Evolutionary conservation across 1,284 basidiomycete genomes (phyloP), one percentile per base, ranked within the genome.

Genomic region (Lentinus polychrous): DNA sequence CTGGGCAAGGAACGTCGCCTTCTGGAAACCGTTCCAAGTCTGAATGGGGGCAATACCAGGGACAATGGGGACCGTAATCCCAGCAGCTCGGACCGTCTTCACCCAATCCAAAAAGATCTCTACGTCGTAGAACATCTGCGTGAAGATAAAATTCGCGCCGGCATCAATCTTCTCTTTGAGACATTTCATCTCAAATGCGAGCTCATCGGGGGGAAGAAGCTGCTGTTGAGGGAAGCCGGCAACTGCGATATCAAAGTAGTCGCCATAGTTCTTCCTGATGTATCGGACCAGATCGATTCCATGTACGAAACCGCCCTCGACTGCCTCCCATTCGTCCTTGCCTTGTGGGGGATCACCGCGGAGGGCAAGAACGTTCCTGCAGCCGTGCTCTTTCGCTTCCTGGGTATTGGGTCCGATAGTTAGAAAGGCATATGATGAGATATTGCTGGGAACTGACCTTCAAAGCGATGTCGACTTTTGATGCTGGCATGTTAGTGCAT

Each of bases 11-110:
- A 78, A 86, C 6, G 94, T 94, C 54, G 94, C 92, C 48, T 92
- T 90, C 66, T 87, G 78, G 71, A 98, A 98, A 22, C 94, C 94
- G 57, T 94, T 94, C 86, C 93, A 98, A 33, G 92, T 97, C 69
- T 99, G 95, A 55, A 99, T 94, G 4, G 95, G 95, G 70, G 94
- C 94, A 60, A 99, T 90, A 35, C 92, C 92, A 18, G 96, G 96
- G 5, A 99, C 84, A 63, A 99, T 94, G 14, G 96, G 95, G 20
- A 95, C 77, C 0, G 83, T 91, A 66, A 99, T 96, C 7, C 95
- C 92, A 6, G 85, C 87, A 8, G 73, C 84, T 49, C 92, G 79
- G 27, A 94, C 83, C 36, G 81, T 76, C 57, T 82, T 84, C 51
- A 93, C 90, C 92, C 92, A 95, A 34, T 74, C 70, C 55, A 90